Percentiles rank a stretch among this genome's conserved stretches.
Conservation (phyloP, 192 early-diverging fungal species). For the Thamnidium elegans region DNA sequence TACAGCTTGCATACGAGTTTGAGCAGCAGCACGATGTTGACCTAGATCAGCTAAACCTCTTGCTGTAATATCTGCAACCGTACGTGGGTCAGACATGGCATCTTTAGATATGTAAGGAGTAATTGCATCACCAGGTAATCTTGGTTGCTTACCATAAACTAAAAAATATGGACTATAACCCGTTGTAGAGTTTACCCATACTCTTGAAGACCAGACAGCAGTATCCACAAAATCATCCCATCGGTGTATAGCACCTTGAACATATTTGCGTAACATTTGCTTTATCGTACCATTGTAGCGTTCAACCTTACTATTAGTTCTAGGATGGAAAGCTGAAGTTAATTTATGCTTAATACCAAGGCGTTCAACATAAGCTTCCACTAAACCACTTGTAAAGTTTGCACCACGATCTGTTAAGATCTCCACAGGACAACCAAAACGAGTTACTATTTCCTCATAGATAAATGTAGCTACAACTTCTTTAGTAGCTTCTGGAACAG, state of each 20-base stretch:
- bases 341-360: conserved; percentile 12
- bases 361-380: background rate
- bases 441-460: conserved; percentile 26
- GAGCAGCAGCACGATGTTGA: background rate
- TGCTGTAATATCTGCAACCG: conserved; percentile 11
- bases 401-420: conserved; percentile 24
- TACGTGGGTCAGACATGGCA: background rate
- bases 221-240: conserved; percentile 14
- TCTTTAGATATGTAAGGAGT: background rate
- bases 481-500: conserved; percentile 10
- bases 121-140: background rate
- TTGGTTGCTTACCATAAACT: background rate
- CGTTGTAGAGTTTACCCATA: background rate
- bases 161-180: conserved; percentile 2
- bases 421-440: conserved; percentile 26
- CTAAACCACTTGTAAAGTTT: conserved; percentile 12
- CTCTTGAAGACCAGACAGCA: conserved; percentile 1
- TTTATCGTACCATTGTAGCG: conserved; percentile 6
- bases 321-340: conserved; percentile 23
- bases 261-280: conserved; percentile 12
- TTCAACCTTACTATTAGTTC: conserved; percentile 19
- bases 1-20: background rate
- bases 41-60: background rate
- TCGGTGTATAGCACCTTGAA: background rate
- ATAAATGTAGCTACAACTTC: conserved; percentile 22